These are phyloP conservation scores for Colletotrichum scovillei DNA, from an alignment of 2,329 filamentous ascomycete genomes.

Conservation along the genomic window DNA sequence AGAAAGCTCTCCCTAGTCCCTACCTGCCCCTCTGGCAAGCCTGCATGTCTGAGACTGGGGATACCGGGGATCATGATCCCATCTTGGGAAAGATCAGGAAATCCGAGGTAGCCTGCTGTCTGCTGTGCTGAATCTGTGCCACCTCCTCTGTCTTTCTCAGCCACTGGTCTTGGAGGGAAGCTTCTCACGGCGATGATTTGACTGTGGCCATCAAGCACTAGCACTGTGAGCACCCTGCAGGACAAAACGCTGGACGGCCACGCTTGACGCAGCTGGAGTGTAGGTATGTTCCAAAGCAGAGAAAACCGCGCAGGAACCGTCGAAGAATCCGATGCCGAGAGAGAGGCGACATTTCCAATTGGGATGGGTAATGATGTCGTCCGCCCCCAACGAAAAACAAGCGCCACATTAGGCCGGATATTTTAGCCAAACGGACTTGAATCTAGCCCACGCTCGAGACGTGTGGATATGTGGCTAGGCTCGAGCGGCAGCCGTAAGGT, in stretches of 20 bases:
- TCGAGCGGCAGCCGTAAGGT: not conserved
- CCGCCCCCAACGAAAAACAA: not conserved
- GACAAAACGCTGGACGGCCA: not conserved
- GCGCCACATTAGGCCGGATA: not conserved
- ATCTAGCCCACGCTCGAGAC: not conserved
- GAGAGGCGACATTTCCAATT: not conserved
- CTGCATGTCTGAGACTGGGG: constrained; percentile 8
- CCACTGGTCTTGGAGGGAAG: not conserved
- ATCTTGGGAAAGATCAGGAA: not conserved
- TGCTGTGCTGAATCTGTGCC: not conserved
- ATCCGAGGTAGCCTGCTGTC: not conserved
- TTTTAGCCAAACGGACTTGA: not conserved
- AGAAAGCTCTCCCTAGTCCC: not conserved
- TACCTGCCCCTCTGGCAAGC: not conserved
- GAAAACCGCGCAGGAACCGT: not conserved
- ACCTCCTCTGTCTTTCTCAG: not conserved
- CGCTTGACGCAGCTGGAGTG: not conserved
- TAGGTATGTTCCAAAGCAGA: not conserved
- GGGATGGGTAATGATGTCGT: not conserved
- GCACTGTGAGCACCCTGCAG: not conserved
- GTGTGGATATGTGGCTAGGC: not conserved
- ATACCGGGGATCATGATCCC: not conserved
- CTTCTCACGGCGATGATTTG: not conserved
- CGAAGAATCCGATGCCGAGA: constrained; percentile 2
- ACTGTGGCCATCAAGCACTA: not conserved